phyloP scores from a whole-genome alignment of 2,329 filamentous ascomycete genomes.

The Trichoderma arundinaceum region DNA sequence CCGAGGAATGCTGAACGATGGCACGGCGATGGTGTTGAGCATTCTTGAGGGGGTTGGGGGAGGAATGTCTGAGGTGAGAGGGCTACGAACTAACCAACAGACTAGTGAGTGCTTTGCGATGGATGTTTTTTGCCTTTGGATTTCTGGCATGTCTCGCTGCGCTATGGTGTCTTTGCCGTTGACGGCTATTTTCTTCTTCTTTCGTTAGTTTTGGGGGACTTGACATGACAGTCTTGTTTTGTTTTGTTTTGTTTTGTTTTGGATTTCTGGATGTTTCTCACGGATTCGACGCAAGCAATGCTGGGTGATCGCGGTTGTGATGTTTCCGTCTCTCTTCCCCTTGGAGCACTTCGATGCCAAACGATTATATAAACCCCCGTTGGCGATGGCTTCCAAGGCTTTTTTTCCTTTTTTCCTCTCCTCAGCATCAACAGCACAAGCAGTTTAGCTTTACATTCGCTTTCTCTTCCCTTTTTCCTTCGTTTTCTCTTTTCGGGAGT shows the following conservation, averaged over 20 bases:
- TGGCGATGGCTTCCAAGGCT: neutral
- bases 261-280: conserved; percentile 2
- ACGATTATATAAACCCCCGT: conserved; percentile 15
- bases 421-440: conserved; percentile 8
- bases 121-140: neutral
- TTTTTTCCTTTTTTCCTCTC: conserved; percentile 10
- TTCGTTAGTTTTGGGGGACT: too few species aligned
- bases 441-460: conserved; percentile 22
- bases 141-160: neutral
- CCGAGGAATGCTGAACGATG: conserved; percentile 3
- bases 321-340: neutral
- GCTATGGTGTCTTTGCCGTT: neutral
- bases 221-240: conserved; percentile 6
- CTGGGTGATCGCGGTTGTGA: neutral
- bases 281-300: too few species aligned
- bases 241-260: neutral
- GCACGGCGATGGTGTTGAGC: neutral
- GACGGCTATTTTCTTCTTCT: neutral
- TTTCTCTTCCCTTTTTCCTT: neutral
- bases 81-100: too few species aligned
- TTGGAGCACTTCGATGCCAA: neutral
- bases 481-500: neutral
- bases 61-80: conserved; percentile 18
- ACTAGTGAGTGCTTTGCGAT: too few species aligned
- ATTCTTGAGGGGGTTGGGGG: conserved; percentile 10